Evolutionary conservation across 306 rosid genomes (phyloP).

Genomic region (Rosa rugosa): DNA sequence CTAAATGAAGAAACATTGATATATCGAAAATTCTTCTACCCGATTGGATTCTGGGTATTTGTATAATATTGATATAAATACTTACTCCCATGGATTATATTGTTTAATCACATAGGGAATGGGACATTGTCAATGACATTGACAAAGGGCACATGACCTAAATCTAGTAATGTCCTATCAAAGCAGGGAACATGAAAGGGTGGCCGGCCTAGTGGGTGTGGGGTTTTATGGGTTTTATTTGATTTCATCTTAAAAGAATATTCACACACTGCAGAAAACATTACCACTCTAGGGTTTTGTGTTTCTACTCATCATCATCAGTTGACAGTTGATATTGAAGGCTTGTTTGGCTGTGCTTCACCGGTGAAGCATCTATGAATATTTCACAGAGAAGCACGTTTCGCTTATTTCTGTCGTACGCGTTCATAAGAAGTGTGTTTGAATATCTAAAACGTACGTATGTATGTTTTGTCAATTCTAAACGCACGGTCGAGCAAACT

Average conservation of each 20-base stretch:
- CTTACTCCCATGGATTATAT: not conserved
- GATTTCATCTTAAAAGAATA: not conserved
- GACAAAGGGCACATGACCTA: conserved; percentile 11
- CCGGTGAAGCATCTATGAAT: too few species aligned
- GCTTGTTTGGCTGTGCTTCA: too few species aligned
- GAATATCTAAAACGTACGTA: too few species aligned
- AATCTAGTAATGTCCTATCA: conserved; percentile 4
- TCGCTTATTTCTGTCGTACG: too few species aligned
- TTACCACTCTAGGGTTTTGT: not conserved
- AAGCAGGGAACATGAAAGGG: not conserved
- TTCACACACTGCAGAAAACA: not conserved
- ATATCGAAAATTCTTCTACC: not conserved
- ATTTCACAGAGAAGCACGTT: too few species aligned
- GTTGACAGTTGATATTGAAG: not conserved
- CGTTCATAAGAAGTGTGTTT: too few species aligned
- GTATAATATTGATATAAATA: not conserved
- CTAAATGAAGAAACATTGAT: not conserved
- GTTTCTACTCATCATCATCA: not conserved
- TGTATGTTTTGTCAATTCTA: too few species aligned
- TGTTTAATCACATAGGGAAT: conserved; percentile 2
- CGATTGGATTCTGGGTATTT: not conserved
- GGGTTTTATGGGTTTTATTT: not conserved
- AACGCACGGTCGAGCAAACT: too few species aligned
- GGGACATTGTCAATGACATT: conserved; percentile 5
- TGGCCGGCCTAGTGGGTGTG: not conserved